phyloP scores from a whole-genome alignment of 1,139 yeast species.

The Candida sp. region DNA sequence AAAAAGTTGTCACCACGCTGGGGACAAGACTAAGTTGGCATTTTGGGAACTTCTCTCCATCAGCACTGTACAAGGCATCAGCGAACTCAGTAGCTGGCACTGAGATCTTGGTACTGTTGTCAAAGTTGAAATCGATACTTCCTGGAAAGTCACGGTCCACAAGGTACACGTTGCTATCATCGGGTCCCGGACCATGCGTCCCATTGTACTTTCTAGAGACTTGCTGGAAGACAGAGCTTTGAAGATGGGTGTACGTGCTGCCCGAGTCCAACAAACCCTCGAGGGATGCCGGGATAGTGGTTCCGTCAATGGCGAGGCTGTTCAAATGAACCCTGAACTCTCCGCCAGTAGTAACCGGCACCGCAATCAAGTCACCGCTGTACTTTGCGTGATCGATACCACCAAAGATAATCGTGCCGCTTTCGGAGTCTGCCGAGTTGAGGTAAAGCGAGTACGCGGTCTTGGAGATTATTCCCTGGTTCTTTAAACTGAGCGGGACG shows the following conservation, averaged over 20 bases:
- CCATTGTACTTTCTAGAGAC: slow-evolving; percentile 26
- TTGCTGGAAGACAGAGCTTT: slow-evolving; percentile 18
- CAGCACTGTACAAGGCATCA: slow-evolving; percentile 17
- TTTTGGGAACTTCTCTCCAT: neutral
- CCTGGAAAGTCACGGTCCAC: slow-evolving; percentile 6
- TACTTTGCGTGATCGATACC: slow-evolving; percentile 34
- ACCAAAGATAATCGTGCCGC: slow-evolving; percentile 32
- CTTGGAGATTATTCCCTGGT: slow-evolving; percentile 52
- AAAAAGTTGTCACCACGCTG: slow-evolving; percentile 32
- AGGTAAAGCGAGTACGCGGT: slow-evolving; percentile 40
- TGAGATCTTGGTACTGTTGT: slow-evolving; percentile 7
- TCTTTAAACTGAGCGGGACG: slow-evolving; percentile 31
- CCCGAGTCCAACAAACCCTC: slow-evolving; percentile 25
- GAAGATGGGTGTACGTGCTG: slow-evolving; percentile 31
- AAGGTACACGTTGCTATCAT: neutral
- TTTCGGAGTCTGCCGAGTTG: slow-evolving; percentile 19
- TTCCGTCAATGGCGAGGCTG: neutral
- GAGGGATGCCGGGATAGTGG: neutral
- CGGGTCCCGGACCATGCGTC: neutral
- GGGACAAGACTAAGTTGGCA: slow-evolving; percentile 9
- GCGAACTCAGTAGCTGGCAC: slow-evolving; percentile 7
- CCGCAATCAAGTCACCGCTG: slow-evolving; percentile 20
- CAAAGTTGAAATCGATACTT: slow-evolving; percentile 8
- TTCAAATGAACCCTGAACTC: slow-evolving; percentile 7
- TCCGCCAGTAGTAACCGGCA: slow-evolving; percentile 7